Evolutionary conservation across 1,139 yeast species (phyloP).

Genomic region (Kodamaea sp.): DNA sequence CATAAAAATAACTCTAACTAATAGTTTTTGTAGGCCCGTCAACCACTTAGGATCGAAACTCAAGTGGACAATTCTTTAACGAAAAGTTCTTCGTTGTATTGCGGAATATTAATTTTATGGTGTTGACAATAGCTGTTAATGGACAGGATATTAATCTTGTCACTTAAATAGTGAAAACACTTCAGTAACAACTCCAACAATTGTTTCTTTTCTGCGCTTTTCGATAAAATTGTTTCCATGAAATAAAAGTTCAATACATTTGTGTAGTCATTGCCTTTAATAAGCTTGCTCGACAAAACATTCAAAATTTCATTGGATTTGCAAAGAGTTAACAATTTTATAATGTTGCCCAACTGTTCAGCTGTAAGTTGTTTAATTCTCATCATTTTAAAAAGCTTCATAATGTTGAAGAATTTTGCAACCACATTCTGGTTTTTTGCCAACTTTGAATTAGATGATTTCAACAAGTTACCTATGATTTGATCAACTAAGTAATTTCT

Average conservation of each 20-base stretch:
- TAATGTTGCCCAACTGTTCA: conserved; percentile 23
- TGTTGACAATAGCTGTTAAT: conserved; percentile 12
- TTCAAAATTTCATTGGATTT: conserved; percentile 25
- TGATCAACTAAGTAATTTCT: conserved; percentile 16
- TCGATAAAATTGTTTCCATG: conserved; percentile 23
- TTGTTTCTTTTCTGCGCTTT: background rate
- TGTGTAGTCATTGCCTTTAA: conserved; percentile 15
- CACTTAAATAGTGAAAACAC: conserved; percentile 17
- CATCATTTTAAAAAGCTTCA: conserved; percentile 24
- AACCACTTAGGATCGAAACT: too few relatives aligned
- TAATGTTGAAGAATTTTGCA: conserved; percentile 13
- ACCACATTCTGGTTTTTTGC: background rate
- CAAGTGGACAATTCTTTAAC: background rate
- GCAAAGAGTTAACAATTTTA: conserved; percentile 25
- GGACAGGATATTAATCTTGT: conserved; percentile 16
- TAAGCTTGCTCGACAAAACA: conserved; percentile 28
- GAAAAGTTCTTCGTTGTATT: background rate
- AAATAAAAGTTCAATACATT: conserved; percentile 28
- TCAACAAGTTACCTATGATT: conserved; percentile 16
- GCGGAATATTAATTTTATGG: conserved; percentile 1
- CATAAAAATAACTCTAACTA: background rate
- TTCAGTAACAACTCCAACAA: conserved; percentile 18
- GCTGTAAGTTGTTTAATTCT: conserved; percentile 19
- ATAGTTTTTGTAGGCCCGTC: background rate
- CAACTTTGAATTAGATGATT: conserved; percentile 8